Evolutionary conservation across 371 early-diverging fungal genomes (phyloP), one percentile per base, ranked within the genome.

Genomic region (Actinomucor elegans): DNA sequence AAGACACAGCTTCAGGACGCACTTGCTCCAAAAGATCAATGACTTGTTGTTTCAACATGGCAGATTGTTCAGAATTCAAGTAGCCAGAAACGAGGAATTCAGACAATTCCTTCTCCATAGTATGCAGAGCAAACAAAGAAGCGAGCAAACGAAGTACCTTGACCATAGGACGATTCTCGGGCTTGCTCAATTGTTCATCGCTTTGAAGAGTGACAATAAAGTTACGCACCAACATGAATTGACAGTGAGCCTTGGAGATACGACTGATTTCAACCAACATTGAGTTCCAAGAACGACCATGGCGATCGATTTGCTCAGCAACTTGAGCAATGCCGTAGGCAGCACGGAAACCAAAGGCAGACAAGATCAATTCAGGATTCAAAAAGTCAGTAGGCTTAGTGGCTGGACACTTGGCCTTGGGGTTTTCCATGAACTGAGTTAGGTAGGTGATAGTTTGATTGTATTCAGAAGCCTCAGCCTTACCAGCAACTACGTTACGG

Each of bases 301-400:
- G 59, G 43, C 62, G 59, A 45, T 83, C 83, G 59, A 84, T 73
- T 56, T 75, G 61, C 47, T 82, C 73, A 34, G 75, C 80, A 28
- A 81, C 67, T 55, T 78, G 66, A 0, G 83, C 74, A 11, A 81
- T 75, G 45, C 83, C 59, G 27, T 70, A 67, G 23, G 85, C 85
- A 6, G 88, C 84, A 48, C 89, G 86, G 73, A 80, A 87, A 18
- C 85, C 83, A 36, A 84, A 86, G 1, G 87, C 77, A 15, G 80
- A 70, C 28, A 90, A 61, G 51, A 87, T 85, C 26, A 80, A 55
- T 53, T 83, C 80, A 5, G 81, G 77, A 64, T 84, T 81, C 5
- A 71, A 57, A 57, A 84, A 84, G 46, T 84, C 86, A 14, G 61
- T 4, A 11, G 74, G 45, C 0, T 69, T 43, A 1, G 61, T 52